phyloP scores from a whole-genome alignment of 768 basidiomycete species.

The Termitomyces sp. region DNA sequence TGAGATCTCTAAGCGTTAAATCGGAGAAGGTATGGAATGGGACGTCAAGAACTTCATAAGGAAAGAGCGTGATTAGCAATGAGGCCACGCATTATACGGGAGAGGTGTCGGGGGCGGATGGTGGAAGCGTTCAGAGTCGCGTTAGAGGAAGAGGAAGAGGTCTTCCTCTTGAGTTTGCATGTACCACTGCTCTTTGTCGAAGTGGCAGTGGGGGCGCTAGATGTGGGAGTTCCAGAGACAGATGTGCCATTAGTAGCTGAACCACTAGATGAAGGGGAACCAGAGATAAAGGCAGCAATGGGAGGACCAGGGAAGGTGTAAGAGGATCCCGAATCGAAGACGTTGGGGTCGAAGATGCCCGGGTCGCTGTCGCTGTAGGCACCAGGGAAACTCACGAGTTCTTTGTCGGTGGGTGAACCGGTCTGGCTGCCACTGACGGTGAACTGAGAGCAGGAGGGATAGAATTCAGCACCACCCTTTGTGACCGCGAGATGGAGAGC shows the following conservation, averaged over 20 bases:
- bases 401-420: conserved; percentile 36
- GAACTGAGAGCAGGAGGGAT: conserved; percentile 64
- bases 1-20: background rate
- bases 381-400: conserved; percentile 65
- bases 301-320: conserved; percentile 51
- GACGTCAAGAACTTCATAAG: background rate
- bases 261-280: background rate
- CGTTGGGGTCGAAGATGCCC: conserved; percentile 57
- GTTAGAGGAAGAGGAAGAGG: conserved; percentile 4
- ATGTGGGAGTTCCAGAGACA: conserved; percentile 8
- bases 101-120: conserved; percentile 20
- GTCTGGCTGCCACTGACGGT: conserved; percentile 47
- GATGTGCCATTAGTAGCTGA: background rate
- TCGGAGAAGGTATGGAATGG: background rate
- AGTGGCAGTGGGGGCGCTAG: background rate
- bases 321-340: conserved; percentile 23
- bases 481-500: conserved; percentile 61
- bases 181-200: conserved; percentile 9
- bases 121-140: conserved; percentile 3
- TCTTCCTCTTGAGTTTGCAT: conserved; percentile 15
- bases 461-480: conserved; percentile 70
- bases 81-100: conserved; percentile 24
- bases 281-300: conserved; percentile 35
- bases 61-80: conserved; percentile 7
- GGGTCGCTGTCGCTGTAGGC: conserved; percentile 67